A percentile compares a stretch with the other conserved stretches of the same genome.
Evolutionary conservation across 2,329 filamentous ascomycete genomes (phyloP).

Genomic region (Akanthomyces muscarius): DNA sequence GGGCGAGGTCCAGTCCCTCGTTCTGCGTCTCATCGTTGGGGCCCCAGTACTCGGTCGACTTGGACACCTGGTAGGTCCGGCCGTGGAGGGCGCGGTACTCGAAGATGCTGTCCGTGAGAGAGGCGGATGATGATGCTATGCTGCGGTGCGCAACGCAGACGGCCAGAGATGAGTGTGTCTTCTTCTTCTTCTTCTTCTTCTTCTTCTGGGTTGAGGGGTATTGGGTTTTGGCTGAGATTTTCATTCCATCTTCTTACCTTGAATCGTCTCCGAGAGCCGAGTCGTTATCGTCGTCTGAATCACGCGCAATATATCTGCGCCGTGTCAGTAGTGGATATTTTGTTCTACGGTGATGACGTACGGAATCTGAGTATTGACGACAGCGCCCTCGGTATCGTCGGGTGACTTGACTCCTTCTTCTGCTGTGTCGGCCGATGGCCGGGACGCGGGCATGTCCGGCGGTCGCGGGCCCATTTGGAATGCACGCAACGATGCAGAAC

Average conservation of each 20-base stretch:
- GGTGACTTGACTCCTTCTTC: too few relatives aligned
- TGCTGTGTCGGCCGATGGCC: too few relatives aligned
- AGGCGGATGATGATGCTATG: conserved; percentile 27
- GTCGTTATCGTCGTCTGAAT: conserved; percentile 23
- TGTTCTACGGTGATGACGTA: too few relatives aligned
- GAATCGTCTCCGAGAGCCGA: conserved; percentile 24
- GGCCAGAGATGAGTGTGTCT: background rate
- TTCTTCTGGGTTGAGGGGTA: too few relatives aligned
- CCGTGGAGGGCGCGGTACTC: conserved; percentile 31
- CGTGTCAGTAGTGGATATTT: background rate
- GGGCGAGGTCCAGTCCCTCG: conserved; percentile 25
- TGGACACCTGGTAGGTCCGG: conserved; percentile 29
- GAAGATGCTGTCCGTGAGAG: conserved; percentile 31
- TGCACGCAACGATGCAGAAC: too few relatives aligned
- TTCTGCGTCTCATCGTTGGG: conserved; percentile 27
- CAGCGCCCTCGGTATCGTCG: too few relatives aligned
- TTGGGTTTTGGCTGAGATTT: background rate
- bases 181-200: too few relatives aligned
- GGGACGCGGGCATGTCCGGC: too few relatives aligned
- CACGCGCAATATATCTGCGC: background rate
- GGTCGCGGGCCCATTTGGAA: too few relatives aligned
- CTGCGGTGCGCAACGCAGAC: conserved; percentile 14
- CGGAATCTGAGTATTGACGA: too few relatives aligned
- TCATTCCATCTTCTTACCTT: background rate
- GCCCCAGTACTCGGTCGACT: conserved; percentile 28